These are phyloP conservation scores for Colletotrichum neosansevieriae DNA, from an alignment of 2,329 filamentous ascomycete genomes.

Conservation along the genomic window DNA sequence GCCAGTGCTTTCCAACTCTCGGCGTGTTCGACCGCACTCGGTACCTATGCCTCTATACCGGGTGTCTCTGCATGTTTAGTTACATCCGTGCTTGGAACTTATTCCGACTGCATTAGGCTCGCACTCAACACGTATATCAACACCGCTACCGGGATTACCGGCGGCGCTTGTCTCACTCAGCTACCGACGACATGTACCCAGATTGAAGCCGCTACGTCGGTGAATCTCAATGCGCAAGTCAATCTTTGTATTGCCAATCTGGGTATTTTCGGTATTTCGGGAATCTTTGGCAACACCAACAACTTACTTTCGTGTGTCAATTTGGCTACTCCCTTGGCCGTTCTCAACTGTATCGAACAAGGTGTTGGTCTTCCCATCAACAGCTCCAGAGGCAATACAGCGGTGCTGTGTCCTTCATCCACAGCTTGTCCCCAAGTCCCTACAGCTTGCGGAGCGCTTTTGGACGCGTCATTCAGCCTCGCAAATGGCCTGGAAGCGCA, in stretches of 20 bases:
- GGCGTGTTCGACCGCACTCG: no score
- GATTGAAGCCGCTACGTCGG: not conserved
- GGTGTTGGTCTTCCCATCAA: not conserved
- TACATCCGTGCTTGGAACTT: no score
- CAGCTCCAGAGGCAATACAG: not conserved
- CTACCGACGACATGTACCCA: not conserved
- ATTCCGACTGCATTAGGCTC: not conserved
- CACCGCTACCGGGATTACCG: no score
- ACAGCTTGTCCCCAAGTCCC: not conserved
- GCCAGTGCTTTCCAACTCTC: no score
- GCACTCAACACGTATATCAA: not conserved
- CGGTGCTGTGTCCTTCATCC: constrained; percentile 1
- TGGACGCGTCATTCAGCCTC: constrained; percentile 11
- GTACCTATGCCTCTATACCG: no score
- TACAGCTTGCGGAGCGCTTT: not conserved
- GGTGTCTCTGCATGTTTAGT: no score
- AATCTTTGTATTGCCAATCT: not conserved
- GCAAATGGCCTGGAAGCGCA: not conserved
- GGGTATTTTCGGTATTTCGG: not conserved
- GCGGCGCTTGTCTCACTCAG: not conserved
- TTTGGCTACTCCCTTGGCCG: not conserved
- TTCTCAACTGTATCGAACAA: constrained; percentile 16
- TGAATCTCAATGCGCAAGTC: not conserved
- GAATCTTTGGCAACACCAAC: not conserved
- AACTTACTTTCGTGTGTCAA: not conserved